These are phyloP conservation scores for Hymenoscyphus fraxineus DNA, from an alignment of 2,329 filamentous ascomycete species.

Conservation along the genomic window DNA sequence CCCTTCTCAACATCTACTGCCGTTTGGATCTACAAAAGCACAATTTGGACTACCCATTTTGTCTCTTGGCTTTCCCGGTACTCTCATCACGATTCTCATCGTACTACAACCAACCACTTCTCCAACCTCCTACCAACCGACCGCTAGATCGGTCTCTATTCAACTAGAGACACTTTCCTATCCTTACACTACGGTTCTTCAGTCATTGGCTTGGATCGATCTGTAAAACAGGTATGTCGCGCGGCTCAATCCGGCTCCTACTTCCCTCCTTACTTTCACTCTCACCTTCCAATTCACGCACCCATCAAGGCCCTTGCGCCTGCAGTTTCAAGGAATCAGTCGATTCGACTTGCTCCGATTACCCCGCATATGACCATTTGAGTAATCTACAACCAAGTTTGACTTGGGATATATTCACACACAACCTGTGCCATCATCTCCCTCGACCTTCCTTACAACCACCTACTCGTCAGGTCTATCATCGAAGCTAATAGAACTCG, in stretches of 20 bases:
- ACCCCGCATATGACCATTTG: not conserved
- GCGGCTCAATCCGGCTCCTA: not conserved
- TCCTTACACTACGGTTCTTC: not conserved
- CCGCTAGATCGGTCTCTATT: conserved; percentile 1
- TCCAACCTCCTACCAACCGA: not conserved
- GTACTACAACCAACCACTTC: not conserved
- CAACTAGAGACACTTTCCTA: not conserved
- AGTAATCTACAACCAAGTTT: not conserved
- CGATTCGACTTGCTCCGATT: not conserved
- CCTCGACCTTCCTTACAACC: not conserved
- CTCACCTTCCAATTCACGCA: not conserved
- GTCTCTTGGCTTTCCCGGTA: not conserved
- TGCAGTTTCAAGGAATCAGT: not conserved
- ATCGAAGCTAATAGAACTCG: not conserved
- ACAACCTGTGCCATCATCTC: not conserved
- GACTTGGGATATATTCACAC: not conserved
- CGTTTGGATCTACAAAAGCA: not conserved
- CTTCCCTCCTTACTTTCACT: not conserved
- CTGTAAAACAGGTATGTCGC: conserved; percentile 1
- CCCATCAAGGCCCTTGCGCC: not conserved
- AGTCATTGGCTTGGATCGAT: not conserved
- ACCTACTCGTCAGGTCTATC: no score
- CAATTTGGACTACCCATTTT: not conserved
- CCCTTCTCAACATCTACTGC: not conserved
- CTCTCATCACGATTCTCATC: not conserved